Evolutionary conservation across 2,329 filamentous ascomycete species (phyloP).

Genomic region (Talaromyces sp.): DNA sequence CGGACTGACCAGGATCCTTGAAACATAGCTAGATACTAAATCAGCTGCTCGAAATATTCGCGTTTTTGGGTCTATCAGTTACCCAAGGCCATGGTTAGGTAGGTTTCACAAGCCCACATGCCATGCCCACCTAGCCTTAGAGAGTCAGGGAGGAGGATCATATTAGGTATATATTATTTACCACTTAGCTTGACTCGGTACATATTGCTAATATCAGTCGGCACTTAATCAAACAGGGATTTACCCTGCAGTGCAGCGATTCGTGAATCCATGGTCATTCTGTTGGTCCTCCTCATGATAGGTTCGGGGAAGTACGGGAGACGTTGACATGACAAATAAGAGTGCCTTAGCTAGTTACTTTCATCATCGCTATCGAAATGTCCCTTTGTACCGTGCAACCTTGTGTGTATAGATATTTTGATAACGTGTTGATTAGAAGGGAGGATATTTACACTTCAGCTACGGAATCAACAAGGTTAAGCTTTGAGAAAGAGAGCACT

Average conservation of each 20-base stretch:
- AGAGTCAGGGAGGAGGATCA: neutral
- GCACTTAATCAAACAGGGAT: constrained; percentile 4
- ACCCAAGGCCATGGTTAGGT: neutral
- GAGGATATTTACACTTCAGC: neutral
- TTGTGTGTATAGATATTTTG: neutral
- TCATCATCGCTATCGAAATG: neutral
- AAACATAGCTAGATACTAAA: neutral
- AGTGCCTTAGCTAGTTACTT: neutral
- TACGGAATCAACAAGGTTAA: neutral
- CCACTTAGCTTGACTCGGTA: neutral
- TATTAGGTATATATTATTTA: neutral
- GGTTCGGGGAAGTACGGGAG: constrained; percentile 11
- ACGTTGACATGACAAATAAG: neutral
- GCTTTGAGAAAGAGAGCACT: neutral
- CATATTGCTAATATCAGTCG: neutral
- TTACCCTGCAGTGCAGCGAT: neutral
- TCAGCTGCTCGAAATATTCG: neutral
- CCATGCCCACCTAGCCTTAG: neutral
- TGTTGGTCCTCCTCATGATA: neutral
- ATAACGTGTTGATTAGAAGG: neutral
- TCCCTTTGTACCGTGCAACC: neutral
- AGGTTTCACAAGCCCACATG: neutral
- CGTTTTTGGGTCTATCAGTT: neutral
- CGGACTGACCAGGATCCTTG: neutral
- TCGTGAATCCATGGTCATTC: neutral